These are phyloP conservation scores for Scedosporium apiospermum DNA, from an alignment of 2,329 filamentous ascomycete species.

Conservation along the genomic window DNA sequence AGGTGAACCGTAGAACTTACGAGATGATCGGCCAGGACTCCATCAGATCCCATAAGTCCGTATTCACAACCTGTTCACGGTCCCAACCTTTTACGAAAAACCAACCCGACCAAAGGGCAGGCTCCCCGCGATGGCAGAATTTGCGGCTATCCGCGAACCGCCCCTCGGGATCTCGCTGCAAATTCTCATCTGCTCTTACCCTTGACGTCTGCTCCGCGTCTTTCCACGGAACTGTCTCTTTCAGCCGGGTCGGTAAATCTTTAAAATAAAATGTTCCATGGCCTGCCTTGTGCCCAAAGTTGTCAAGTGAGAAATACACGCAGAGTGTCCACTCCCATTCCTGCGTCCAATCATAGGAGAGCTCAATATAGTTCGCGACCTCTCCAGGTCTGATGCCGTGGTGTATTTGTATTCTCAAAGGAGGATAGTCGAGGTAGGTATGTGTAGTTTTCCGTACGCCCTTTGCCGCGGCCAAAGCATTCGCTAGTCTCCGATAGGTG, in stretches of 20 bases:
- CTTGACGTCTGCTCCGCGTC: neutral
- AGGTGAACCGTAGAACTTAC: neutral
- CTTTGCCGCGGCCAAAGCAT: too few species aligned
- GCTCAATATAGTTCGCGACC: neutral
- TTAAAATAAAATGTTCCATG: neutral
- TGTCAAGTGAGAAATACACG: neutral
- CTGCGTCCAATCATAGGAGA: neutral
- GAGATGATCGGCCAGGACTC: neutral
- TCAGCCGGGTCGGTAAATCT: neutral
- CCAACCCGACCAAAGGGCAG: neutral
- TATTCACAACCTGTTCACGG: neutral
- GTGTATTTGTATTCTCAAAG: neutral
- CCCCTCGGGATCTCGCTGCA: neutral
- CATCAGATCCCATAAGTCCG: neutral
- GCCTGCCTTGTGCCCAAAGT: neutral
- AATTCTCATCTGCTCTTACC: neutral
- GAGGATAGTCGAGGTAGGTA: too few species aligned
- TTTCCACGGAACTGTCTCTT: neutral
- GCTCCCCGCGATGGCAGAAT: neutral
- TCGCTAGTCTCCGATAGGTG: too few species aligned
- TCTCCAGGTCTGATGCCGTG: neutral
- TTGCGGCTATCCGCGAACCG: neutral
- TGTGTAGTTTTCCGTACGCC: too few species aligned
- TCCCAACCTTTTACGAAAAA: neutral
- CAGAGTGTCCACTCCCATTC: neutral